Evolutionary conservation across 73 alveolate species (phyloP), one percentile per base, ranked within the genome.

Genomic region (Paramecium sonneborni): DNA sequence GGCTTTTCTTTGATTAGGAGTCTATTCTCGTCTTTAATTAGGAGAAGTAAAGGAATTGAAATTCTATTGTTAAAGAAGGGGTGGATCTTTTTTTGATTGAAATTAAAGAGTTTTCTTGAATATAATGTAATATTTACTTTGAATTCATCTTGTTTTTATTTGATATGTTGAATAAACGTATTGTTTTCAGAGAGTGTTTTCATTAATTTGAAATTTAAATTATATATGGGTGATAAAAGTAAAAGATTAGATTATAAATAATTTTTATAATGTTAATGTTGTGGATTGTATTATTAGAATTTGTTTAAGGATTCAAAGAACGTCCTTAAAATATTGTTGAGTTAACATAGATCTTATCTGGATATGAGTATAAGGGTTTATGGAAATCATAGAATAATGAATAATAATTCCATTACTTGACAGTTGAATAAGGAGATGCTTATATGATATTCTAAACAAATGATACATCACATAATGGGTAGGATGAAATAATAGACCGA

Each of bases 371-470:
- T 34, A 72, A 72, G 12, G 86, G 86, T 5, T 35, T 9, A n/a
- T 72, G 86, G 86, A 41, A 15, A 34, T 72, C 86, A 0, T 34
- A 0, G 62, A 35, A 21, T 5, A 35, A 34, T 9, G 86, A 72
- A 11, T 0, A 72, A 37, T 32, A 79, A 79, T 79, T 79, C 18
- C 55, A 79, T 11, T 79, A 30, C 72, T 10, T 79, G 90, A 6
- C 90, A 24, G 90, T n/a, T n/a, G 46, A 38, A 79, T 79, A 32
- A 24, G 90, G 90, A 26, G 90, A 79, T 79, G 41, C 72, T 0
- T 79, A 30, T 79, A 79, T 79, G 90, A 24, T 79, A 34, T 79
- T 79, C 55, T 44, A 41, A 2, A 3, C 69, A 39, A 23, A 79
- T 18, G 14, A 8, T 5, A 5, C 68, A 4, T 15, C 39, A 26